Evolutionary conservation across 176 grass and related monocot species (phyloP).

Genomic region (Rhynchospora breviuscula): DNA sequence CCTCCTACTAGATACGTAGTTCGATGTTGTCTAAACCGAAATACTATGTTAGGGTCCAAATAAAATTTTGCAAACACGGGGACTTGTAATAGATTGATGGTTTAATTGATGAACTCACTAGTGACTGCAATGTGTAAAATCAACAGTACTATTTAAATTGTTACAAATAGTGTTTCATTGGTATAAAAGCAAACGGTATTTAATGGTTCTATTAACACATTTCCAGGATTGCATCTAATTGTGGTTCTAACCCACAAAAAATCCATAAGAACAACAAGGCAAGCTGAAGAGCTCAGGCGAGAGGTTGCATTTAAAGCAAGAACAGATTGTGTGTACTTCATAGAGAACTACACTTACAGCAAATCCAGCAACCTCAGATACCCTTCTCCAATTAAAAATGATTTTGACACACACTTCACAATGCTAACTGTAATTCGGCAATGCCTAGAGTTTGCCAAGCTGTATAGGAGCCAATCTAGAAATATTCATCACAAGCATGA

Average conservation of each 20-base stretch:
- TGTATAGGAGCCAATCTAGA: slow-evolving; percentile 41
- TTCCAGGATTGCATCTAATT: slow-evolving; percentile 64
- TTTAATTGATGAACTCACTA: no score
- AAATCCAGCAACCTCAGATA: slow-evolving; percentile 31
- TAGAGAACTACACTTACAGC: slow-evolving; percentile 72
- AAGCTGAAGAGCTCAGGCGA: slow-evolving; percentile 64
- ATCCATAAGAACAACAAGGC: slow-evolving; percentile 38
- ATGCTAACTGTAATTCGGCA: slow-evolving; percentile 60
- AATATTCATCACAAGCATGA: slow-evolving; percentile 20
- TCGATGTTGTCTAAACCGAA: neutral
- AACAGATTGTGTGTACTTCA: slow-evolving; percentile 77
- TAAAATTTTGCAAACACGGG: no score
- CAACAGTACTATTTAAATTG: neutral
- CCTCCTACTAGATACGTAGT: neutral
- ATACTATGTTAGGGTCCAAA: no score
- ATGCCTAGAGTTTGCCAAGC: slow-evolving; percentile 76
- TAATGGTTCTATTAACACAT: slow-evolving; percentile 10
- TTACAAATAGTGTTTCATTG: neutral
- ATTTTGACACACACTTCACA: slow-evolving; percentile 78
- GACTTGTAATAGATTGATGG: no score
- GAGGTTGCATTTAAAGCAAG: slow-evolving; percentile 71
- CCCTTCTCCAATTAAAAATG: slow-evolving; percentile 50
- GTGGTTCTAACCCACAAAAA: slow-evolving; percentile 83
- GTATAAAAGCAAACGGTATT: neutral
- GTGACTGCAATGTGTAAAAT: neutral